Evolutionary conservation across 768 basidiomycete genomes (phyloP), one percentile per base, ranked within the genome.

Genomic region (Fistulinella prunicolor): DNA sequence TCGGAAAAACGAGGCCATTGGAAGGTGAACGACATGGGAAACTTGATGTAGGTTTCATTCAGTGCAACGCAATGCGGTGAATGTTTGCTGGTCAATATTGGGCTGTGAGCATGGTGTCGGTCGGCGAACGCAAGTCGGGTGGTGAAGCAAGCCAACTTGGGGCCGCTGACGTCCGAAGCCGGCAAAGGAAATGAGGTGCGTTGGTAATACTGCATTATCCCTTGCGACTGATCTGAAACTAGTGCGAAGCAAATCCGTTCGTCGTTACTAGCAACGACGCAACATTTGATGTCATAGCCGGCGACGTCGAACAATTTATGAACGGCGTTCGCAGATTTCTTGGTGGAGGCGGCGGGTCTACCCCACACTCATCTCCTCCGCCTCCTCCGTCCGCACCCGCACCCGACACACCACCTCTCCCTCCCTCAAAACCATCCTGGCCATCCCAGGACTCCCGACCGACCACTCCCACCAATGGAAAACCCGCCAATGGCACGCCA

Each of bases 1-100:
- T 94, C 92, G 44, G 91, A 94, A 72, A 98, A 98, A 50, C 89
- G 83, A 46, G 95, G 94, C 89, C 92, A 97, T 76, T 93, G 80
- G 72, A 99, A 99, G 47, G 85, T 83, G 70, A 92, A 92, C 58
- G 87, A 89, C 88, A 89, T 89, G n/a, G n/a, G n/a, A n/a, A n/a
- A n/a, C n/a, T n/a, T n/a, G n/a, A n/a, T n/a, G n/a, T n/a, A n/a
- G n/a, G n/a, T n/a, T n/a, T n/a, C n/a, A n/a, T n/a, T n/a, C n/a
- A n/a, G n/a, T n/a, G n/a, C n/a, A n/a, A n/a, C n/a, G n/a, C n/a
- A n/a, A n/a, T n/a, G n/a, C n/a, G n/a, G n/a, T n/a, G n/a, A n/a
- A n/a, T n/a, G n/a, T n/a, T n/a, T n/a, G n/a, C n/a, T n/a, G n/a
- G n/a, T n/a, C n/a, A n/a, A n/a, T n/a, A n/a, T n/a, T n/a, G n/a